Conservation (phyloP, 768 basidiomycete genomes). For the Mycena sanguinolenta region DNA sequence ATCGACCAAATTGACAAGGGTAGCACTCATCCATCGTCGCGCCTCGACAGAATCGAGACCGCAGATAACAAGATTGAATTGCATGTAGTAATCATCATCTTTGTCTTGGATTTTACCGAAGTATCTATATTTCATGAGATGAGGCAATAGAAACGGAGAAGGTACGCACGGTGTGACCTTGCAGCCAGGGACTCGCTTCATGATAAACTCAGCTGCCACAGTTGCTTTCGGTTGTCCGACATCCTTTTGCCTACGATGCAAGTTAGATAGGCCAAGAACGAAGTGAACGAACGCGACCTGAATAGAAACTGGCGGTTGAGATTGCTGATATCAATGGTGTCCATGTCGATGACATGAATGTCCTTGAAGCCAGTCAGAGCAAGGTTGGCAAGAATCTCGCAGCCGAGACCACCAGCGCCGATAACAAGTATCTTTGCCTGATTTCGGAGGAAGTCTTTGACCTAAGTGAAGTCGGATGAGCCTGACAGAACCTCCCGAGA, state of each 20-base stretch:
- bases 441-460: constrained; percentile 87
- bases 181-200: constrained; percentile 96
- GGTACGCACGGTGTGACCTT: constrained; percentile 93
- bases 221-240: constrained; percentile 95
- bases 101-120: constrained; percentile 99
- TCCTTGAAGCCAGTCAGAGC: constrained; percentile 97
- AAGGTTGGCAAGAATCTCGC: constrained; percentile 96
- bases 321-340: constrained; percentile 99
- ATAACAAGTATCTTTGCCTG: constrained; percentile 96
- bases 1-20: constrained; percentile 94
- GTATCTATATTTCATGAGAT: constrained; percentile 67
- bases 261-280: constrained; percentile 14
- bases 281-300: constrained; percentile 63
- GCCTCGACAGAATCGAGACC: constrained; percentile 98
- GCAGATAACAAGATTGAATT: constrained; percentile 97
- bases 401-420: constrained; percentile 97
- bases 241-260: constrained; percentile 76
- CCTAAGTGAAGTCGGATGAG: constrained; percentile 59
- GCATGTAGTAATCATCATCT: constrained; percentile 92
- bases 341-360: constrained; percentile 99
- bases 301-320: constrained; percentile 98
- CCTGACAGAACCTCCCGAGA: constrained; percentile 2
- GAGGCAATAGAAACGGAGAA: constrained; percentile 1
- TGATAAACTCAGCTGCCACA: constrained; percentile 95
- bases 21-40: constrained; percentile 98